Base-by-base conservation (phyloP, 192 early-diverging fungal genomes). In the Entomortierella parvispora region DNA sequence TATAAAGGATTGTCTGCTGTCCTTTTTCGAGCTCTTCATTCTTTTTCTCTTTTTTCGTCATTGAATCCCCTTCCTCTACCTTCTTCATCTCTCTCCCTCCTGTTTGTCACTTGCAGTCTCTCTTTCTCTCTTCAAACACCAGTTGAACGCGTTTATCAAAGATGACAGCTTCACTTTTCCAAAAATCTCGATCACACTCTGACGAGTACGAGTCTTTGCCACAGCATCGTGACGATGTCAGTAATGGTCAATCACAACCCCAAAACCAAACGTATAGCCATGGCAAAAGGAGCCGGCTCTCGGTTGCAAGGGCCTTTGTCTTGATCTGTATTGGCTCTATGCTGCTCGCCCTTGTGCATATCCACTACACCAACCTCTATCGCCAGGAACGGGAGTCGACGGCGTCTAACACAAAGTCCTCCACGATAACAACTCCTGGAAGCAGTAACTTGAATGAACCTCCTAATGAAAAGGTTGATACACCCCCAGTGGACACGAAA, bases 291-390 rank as follows among this genome's bases (percentile, higher is more conserved):
- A 76, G 71, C 23, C 64, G 48, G 11, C 29, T 67, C 23, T 28
- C 71, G 25, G 40, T 65, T 2, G 65, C 62, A 8, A 66, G 58
- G 26, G 45, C 25, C 11, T 49, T 76, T 14, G 33, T 76, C 20
- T 4, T 76, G 37, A 62, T 76, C 10, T 76, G 71, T 51, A 37
- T 76, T 25, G 23, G 64, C 0, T 76, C 49, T 14, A 58, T 61
- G 47, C n/a, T 61, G 56, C 49, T 76, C 50, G 71, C 58, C 6
- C n/a, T 76, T 3, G 52, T 46, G 10, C 64, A 76, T 61, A 48
- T 67, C 14, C 71, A 76, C 31, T 76, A 67, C 52, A 49, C 53
- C 43, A 57, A 31, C 23, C 20, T 44, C n/a, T 57, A 28, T 28
- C 33, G 51, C 5, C 50, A 71, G 0, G 47, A 25, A 48, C 44